phyloP scores from a whole-genome alignment of 345 rosid genomes.

The Lenwebbia sp. region DNA sequence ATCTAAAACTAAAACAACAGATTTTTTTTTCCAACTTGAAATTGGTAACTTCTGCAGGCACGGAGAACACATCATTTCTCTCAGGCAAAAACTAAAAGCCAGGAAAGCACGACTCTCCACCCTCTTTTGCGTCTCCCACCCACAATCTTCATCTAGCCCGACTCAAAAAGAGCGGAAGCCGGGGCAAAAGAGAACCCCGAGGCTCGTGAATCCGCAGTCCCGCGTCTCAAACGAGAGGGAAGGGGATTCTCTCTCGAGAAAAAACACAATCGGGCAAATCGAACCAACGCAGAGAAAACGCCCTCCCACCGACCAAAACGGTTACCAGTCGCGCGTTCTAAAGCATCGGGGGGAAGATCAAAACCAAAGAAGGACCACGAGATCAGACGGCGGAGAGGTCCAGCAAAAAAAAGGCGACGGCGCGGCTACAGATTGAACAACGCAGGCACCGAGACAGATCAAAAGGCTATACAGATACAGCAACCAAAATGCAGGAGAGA shows the following conservation, averaged over 20 bases:
- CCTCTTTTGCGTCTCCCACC: not conserved
- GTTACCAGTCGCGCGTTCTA: not conserved
- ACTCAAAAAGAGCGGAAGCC: not conserved
- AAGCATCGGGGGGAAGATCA: not conserved
- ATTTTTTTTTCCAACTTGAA: not conserved
- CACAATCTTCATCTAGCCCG: not conserved
- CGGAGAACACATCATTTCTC: not conserved
- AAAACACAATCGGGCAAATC: not conserved
- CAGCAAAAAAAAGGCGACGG: not conserved
- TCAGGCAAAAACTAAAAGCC: not conserved
- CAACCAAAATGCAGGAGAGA: not conserved
- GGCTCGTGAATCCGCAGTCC: not conserved
- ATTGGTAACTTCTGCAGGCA: not conserved
- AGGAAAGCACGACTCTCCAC: not conserved
- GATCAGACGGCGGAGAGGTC: not conserved
- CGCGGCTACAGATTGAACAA: not conserved
- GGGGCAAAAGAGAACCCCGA: not conserved
- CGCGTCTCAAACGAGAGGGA: not conserved
- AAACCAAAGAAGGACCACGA: not conserved
- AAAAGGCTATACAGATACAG: not conserved
- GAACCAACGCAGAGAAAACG: not conserved
- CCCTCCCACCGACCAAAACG: not conserved
- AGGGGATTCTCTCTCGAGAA: not conserved
- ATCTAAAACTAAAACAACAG: not conserved
- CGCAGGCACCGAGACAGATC: not conserved